Evolutionary conservation across 306 rosid species (phyloP).

Genomic region (Mimosa pudica): DNA sequence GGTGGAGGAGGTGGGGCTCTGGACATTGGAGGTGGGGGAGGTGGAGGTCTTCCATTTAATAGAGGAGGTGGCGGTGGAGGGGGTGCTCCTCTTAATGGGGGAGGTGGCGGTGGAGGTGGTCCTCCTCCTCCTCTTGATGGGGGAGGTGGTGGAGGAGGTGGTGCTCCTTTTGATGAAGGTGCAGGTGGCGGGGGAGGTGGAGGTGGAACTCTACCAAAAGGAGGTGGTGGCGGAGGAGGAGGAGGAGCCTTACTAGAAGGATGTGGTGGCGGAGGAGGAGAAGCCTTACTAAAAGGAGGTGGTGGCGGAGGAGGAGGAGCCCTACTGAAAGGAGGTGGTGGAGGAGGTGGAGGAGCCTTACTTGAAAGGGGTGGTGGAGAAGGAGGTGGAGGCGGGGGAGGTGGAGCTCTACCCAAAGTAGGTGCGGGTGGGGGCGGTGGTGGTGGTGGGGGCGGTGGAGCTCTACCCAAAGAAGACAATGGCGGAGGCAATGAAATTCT

Average conservation of each 20-base stretch:
- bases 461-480: slow-evolving; percentile 25
- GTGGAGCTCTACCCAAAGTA: slow-evolving; percentile 28
- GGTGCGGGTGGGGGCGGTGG: slow-evolving; percentile 27
- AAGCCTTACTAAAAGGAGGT: slow-evolving; percentile 18
- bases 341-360: slow-evolving; percentile 24
- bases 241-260: slow-evolving; percentile 16
- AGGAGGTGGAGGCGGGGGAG: slow-evolving; percentile 35
- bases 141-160: slow-evolving; percentile 3
- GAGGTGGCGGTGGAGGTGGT: slow-evolving; percentile 37
- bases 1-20: slow-evolving; percentile 39
- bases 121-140: slow-evolving; percentile 29
- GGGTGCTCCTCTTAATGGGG: slow-evolving; percentile 17
- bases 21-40: slow-evolving; percentile 33
- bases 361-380: slow-evolving; percentile 25
- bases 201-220: slow-evolving; percentile 23
- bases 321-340: slow-evolving; percentile 24
- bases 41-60: slow-evolving; percentile 39
- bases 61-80: slow-evolving; percentile 45
- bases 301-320: slow-evolving; percentile 28
- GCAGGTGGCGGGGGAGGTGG: slow-evolving; percentile 42
- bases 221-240: slow-evolving; percentile 37
- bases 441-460: slow-evolving; percentile 40
- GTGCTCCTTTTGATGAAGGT: slow-evolving; percentile 21
- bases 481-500: slow-evolving; percentile 26
- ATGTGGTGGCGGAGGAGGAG: slow-evolving; percentile 24